Conservation (phyloP, 257 asterid genomes). For the Solanum phureja region DNA sequence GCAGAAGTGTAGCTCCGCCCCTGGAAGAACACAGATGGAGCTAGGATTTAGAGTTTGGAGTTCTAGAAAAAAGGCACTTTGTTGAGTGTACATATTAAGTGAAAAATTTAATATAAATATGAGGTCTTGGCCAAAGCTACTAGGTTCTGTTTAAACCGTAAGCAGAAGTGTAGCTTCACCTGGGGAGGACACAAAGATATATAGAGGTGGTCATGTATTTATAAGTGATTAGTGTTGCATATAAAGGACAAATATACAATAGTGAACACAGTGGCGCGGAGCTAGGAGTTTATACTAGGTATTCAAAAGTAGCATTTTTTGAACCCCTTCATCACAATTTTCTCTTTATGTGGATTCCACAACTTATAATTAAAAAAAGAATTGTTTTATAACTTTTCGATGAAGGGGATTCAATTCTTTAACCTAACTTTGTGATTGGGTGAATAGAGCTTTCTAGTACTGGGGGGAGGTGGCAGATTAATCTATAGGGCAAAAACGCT, state of each 20-base stretch:
- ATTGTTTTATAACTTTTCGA: background rate
- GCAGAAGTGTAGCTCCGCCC: too few species aligned
- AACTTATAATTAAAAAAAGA: accelerated
- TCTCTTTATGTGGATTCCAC: background rate
- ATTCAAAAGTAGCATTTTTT: background rate
- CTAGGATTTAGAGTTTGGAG: background rate
- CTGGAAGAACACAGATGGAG: background rate
- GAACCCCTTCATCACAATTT: accelerated
- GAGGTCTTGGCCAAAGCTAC: background rate
- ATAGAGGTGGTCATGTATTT: background rate
- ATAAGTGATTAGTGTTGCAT: background rate
- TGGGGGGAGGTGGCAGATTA: too few species aligned
- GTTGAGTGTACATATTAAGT: background rate
- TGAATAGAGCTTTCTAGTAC: too few species aligned
- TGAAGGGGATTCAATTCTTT: background rate
- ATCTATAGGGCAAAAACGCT: too few species aligned
- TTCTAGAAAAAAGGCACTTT: background rate
- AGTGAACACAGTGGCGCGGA: background rate
- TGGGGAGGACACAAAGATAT: background rate
- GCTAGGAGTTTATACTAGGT: background rate
- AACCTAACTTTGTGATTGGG: background rate
- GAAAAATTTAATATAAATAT: background rate
- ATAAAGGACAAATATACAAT: background rate
- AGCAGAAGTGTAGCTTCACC: background rate
- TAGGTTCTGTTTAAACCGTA: background rate